Evolutionary conservation across 2,329 filamentous ascomycete species (phyloP), one percentile per base, ranked within the genome.

Genomic region (Colletotrichum sp.): DNA sequence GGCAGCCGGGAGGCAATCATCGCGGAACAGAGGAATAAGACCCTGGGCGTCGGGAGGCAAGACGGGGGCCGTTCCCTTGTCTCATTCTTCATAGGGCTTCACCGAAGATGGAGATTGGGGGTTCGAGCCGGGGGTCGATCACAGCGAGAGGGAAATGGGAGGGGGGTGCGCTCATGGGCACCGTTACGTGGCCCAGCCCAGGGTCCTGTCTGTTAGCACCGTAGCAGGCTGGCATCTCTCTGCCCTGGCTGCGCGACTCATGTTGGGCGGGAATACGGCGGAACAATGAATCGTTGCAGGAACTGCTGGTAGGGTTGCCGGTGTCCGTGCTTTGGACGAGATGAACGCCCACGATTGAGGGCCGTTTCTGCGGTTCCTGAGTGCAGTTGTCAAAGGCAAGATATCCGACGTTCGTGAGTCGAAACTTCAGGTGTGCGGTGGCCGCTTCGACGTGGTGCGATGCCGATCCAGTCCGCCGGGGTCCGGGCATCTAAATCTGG

Each of bases 221-320:
- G 28, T 65, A 55, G 32, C 72, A 60, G 34, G 71, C 67, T 66
- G 67, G 52, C 28, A 32, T 26, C 24, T 15, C 26, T 58, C 68
- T 28, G 69, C 55, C 72, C 70, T 67, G 69, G 36, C 13, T 66
- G 69, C 69, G 32, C 73, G 73, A 72, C 69, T 75, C 72, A 67
- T 75, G 72, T 36, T 61, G 15, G 60, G 61, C 72, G 72, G 72
- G 43, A 71, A 24, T 32, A 21, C 67, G 61, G 61, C 61, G 60
- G 61, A 21, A 24, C 30, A 52, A 61, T 69, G 72, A 75, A 48
- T 72, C 67, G 67, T 48, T 55, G 43, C 68, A 52, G 32, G 67
- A 55, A 71, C 15, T 30, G 48, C 21, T 18, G 18, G 15, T 24
- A 48, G n/a, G 67, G 70, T 26, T 28, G 10, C 6, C n/a, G 57